phyloP scores from a whole-genome alignment of 495 filamentous ascomycete genomes.

The Aeminium ludgeri region DNA sequence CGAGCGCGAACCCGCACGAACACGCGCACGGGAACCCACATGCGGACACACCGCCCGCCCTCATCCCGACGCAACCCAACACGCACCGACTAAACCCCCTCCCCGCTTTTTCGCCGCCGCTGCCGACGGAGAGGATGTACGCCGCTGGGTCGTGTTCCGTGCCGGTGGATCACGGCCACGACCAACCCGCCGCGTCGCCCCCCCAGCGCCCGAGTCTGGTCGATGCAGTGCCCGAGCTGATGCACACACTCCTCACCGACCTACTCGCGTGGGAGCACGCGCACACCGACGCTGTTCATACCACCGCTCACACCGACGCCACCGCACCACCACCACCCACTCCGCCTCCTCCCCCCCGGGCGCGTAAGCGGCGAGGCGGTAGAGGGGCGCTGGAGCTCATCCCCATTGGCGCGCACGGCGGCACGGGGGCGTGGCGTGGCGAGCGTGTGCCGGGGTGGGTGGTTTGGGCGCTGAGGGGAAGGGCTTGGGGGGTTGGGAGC shows the following conservation, averaged over 20 bases:
- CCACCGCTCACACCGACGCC: no score
- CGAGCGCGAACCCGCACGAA: slow-evolving; percentile 19
- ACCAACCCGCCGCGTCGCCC: no score
- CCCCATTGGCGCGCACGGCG: slow-evolving; percentile 16
- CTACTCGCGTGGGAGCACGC: slow-evolving; percentile 14
- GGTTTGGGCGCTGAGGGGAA: slow-evolving; percentile 15
- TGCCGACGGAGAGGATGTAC: slow-evolving; percentile 11
- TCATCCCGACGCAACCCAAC: no score
- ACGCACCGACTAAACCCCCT: slow-evolving; percentile 10
- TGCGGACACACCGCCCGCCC: no score
- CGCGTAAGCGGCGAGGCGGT: slow-evolving; percentile 8
- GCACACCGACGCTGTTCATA: background rate
- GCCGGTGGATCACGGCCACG: no score
- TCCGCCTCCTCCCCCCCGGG: slow-evolving; percentile 8
- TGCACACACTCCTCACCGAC: slow-evolving; percentile 21
- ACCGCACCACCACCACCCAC: no score
- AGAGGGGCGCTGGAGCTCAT: slow-evolving; percentile 12
- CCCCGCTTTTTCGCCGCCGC: slow-evolving; percentile 10
- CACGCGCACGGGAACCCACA: slow-evolving; percentile 13
- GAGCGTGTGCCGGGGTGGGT: slow-evolving; percentile 10
- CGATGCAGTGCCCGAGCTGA: slow-evolving; percentile 19
- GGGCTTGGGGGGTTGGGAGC: slow-evolving; percentile 13
- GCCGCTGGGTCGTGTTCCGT: no score
- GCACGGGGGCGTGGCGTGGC: slow-evolving; percentile 12
- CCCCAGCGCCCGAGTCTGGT: no score